Evolutionary conservation across 1,284 basidiomycete species (phyloP).

Genomic region (Ustilago bromivora): DNA sequence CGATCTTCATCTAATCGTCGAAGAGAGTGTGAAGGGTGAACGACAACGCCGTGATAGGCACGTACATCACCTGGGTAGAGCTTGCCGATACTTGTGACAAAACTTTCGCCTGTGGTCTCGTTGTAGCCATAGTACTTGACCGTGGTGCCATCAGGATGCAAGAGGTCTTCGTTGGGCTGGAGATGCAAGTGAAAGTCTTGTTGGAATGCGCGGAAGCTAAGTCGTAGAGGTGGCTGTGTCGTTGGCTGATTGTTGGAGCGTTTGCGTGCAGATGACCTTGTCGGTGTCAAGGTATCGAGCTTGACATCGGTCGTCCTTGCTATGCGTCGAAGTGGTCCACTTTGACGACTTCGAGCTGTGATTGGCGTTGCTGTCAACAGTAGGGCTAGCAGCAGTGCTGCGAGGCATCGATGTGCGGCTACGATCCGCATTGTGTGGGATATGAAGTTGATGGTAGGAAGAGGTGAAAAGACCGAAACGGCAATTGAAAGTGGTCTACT

Average conservation of each 20-base stretch:
- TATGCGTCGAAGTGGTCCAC: constrained; percentile 39
- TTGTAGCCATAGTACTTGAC: constrained; percentile 49
- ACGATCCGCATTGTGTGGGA: constrained; percentile 15
- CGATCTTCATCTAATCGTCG: constrained; percentile 54
- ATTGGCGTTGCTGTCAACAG: constrained; percentile 15
- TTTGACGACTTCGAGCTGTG: constrained; percentile 38
- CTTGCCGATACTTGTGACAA: constrained; percentile 29
- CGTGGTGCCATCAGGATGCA: constrained; percentile 59
- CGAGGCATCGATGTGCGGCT: constrained; percentile 26
- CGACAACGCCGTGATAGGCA: constrained; percentile 64
- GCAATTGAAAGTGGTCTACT: not conserved
- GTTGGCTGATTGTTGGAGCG: constrained; percentile 13
- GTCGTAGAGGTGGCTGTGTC: constrained; percentile 39
- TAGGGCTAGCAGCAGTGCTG: constrained; percentile 30
- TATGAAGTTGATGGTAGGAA: not conserved
- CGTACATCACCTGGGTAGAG: constrained; percentile 52
- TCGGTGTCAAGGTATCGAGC: constrained; percentile 19
- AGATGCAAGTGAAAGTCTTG: constrained; percentile 61
- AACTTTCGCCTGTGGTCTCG: constrained; percentile 38
- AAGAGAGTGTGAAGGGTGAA: constrained; percentile 43
- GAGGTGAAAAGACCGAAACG: not conserved
- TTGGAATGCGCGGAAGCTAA: constrained; percentile 59
- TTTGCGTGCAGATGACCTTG: constrained; percentile 2
- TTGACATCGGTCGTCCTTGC: constrained; percentile 33
- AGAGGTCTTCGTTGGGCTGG: constrained; percentile 54